Evolutionary conservation across 257 asterid genomes (phyloP), one percentile per base, ranked within the genome.

Genomic region (Nicotiana otophora): DNA sequence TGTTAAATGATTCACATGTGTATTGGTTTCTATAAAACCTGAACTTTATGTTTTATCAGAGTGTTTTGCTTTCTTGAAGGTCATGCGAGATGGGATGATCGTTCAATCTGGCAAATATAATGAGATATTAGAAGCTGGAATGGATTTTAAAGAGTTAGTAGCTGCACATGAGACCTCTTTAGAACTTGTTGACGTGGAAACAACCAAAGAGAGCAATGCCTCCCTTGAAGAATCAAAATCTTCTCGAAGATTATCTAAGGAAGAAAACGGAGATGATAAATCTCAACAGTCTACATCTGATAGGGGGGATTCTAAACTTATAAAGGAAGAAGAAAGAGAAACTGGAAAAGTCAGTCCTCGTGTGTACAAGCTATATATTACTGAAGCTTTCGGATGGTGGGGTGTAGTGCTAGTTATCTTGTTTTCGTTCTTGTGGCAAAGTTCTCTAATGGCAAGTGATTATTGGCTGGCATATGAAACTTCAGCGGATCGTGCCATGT

Each of bases 381-480:
- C 98, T 0, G 97, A 96, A 83, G 89, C 94, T 7, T 94, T 87
- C 48, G 99, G 98, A 16, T 96, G 99, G 99, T 83, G 82, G 82
- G 98, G 99, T 0, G 97, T 94, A 5, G 80, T 64, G 26, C 85
- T 63, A 1, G 92, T 91, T 26, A 15, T 96, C 65, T 15, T 93
- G 58, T 60, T 90, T 4, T 89, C 98, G 7, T 0, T 93, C 7
- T 34, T 82, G 7, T 96, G 98, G 97, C 99, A 96, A 87, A 98
- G 93, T 82, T 64, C 93, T 58, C 81, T 86, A 76, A 93, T 96
- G 99, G 85, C 90, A 4, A 77, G 91, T 62, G 99, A 96, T 83
- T 96, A 96, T 48, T 96, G 99, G 99, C 87, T 96, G 90, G 95
- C 98, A 0, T 92, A 93, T 62, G 98, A 94, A 83, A 96, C 99